phyloP scores from a whole-genome alignment of 768 basidiomycete genomes.

The Termitomyces sp. region DNA sequence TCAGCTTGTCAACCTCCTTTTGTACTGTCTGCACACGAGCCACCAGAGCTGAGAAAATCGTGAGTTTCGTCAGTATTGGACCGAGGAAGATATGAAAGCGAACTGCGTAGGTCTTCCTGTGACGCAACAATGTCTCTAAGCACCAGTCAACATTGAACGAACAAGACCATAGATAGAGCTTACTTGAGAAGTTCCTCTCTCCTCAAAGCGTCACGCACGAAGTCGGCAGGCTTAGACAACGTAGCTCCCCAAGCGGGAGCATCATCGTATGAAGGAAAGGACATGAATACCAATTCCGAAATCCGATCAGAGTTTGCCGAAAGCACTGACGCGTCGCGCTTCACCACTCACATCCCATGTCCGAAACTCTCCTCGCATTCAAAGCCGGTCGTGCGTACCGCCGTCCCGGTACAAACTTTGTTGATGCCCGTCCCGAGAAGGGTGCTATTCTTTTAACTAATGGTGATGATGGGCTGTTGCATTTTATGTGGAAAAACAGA shows the following conservation, averaged over 20 bases:
- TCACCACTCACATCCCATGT: neutral
- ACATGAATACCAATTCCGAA: slow-evolving; percentile 28
- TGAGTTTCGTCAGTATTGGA: neutral
- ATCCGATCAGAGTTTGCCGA: slow-evolving; percentile 23
- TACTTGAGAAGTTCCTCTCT: slow-evolving; percentile 80
- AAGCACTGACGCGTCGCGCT: slow-evolving; percentile 41
- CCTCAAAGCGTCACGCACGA: slow-evolving; percentile 68
- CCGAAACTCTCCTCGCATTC: slow-evolving; percentile 45
- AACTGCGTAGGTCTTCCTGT: slow-evolving; percentile 75
- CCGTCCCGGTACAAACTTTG: slow-evolving; percentile 56
- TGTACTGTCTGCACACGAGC: slow-evolving; percentile 64
- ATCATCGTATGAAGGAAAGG: slow-evolving; percentile 37
- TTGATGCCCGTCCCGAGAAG: slow-evolving; percentile 65
- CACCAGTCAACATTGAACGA: slow-evolving; percentile 1
- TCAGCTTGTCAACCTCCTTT: slow-evolving; percentile 74
- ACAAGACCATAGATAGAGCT: slow-evolving; percentile 16
- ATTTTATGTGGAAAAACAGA: slow-evolving; percentile 78
- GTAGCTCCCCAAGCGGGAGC: slow-evolving; percentile 46
- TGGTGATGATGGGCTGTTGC: slow-evolving; percentile 71
- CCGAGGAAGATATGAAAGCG: slow-evolving; percentile 13
- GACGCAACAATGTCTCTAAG: slow-evolving; percentile 67
- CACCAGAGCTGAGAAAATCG: slow-evolving; percentile 46
- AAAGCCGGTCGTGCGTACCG: slow-evolving; percentile 76
- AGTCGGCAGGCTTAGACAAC: slow-evolving; percentile 42
- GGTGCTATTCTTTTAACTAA: slow-evolving; percentile 66